A percentile compares a stretch with the other conserved stretches of the same genome.
Evolutionary conservation across 495 filamentous ascomycete genomes (phyloP).

Genomic region (Podospora comata): DNA sequence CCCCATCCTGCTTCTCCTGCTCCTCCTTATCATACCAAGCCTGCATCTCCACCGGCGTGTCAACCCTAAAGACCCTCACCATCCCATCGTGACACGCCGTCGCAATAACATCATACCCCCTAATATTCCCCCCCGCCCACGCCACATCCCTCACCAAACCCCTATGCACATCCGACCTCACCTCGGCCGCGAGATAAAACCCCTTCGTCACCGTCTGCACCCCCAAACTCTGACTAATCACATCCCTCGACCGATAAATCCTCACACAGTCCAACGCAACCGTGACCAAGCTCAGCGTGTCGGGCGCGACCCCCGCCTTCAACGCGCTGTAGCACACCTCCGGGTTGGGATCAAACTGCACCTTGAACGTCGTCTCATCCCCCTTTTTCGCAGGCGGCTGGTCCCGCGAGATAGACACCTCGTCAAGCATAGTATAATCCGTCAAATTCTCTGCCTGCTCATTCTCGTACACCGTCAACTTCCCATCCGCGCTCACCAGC

Average conservation of each 20-base stretch:
- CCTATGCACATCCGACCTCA: constrained; percentile 56
- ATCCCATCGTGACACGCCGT: constrained; percentile 89
- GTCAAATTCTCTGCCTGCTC: constrained; percentile 77
- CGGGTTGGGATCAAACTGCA: constrained; percentile 81
- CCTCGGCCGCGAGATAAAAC: constrained; percentile 76
- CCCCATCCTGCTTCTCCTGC: constrained; percentile 15
- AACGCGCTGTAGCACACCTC: constrained; percentile 73
- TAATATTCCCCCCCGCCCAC: constrained; percentile 84
- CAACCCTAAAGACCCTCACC: constrained; percentile 77
- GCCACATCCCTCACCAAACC: constrained; percentile 84
- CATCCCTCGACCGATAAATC: constrained; percentile 70
- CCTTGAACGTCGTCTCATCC: constrained; percentile 80
- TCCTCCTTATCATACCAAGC: background rate
- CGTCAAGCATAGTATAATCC: constrained; percentile 71
- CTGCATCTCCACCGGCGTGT: background rate
- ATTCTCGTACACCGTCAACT: constrained; percentile 78
- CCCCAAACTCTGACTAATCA: constrained; percentile 50
- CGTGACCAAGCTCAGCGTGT: constrained; percentile 72
- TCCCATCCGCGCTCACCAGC: constrained; percentile 74
- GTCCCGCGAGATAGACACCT: constrained; percentile 57
- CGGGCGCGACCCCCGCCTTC: constrained; percentile 69
- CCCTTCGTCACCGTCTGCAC: constrained; percentile 51
- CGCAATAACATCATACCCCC: constrained; percentile 85
- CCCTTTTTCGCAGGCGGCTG: constrained; percentile 46
- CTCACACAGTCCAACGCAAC: constrained; percentile 77